Evolutionary conservation across 1,139 yeast species (phyloP), one percentile per base, ranked within the genome.

Genomic region (Saccharomyces hybrid): DNA sequence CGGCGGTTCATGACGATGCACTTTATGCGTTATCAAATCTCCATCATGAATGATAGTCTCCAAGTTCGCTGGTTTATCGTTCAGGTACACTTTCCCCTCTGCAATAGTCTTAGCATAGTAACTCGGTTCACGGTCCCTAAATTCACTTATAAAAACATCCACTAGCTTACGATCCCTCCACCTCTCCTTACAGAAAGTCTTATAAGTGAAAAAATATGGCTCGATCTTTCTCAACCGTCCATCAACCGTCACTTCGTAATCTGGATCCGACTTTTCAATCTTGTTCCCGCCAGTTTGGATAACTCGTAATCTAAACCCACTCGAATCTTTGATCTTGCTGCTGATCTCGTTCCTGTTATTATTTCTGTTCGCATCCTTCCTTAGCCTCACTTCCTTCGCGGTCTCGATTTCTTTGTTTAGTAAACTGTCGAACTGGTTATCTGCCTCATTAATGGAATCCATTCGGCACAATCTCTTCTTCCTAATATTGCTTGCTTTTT

Each of bases 1-100:
- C 0, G 97, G 84, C 2, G 97, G 96, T 65, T 91, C 98, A 65
- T 93, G 97, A 54, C 95, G 80, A 66, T 89, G 97, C 50, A 87
- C 79, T 57, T 88, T 73, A 69, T 93, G 98, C 31, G 83, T 77
- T 23, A 93, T 87, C 50, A 87, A 75, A 62, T 93, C 97, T 0
- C 98, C 97, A 67, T 91, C 88, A 52, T 81, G 73, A 2, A 93
- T 82, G 0, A 85, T 69, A 0, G 88, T 78, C 8, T 88, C 89
- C 31, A 84, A 62, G 48, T 73, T 72, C 0, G 97, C 91, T 0
- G 82, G 77, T 54, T 78, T 72, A 50, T 79, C 81, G 68, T 90
- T 90, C 41, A 93, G 68, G 1, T 83, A 75, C 1, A 93, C 97
- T 60, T 80, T 78, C 0, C 98, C 98, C 1, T 73, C 74, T 2